These are phyloP conservation scores for Tetradesmus obliquus DNA, from an alignment of 139 green algal genomes.

Conservation along the genomic window DNA sequence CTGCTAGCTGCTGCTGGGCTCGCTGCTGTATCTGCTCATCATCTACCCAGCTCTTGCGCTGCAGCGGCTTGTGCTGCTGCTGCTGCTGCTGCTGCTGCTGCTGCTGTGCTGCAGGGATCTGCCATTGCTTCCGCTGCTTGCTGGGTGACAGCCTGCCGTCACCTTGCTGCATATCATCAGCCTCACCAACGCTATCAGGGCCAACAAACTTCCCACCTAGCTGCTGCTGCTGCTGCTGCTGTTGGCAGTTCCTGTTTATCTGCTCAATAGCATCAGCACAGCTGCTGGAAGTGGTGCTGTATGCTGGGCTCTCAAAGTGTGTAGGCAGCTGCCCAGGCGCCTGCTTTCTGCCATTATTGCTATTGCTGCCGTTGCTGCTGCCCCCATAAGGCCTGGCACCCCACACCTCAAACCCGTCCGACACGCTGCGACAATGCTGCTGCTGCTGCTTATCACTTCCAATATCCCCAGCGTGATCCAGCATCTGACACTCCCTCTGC, in stretches of 20 bases:
- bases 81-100: slow-evolving; percentile 22
- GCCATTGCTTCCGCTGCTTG: slow-evolving; percentile 37
- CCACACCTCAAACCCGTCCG: slow-evolving; percentile 12
- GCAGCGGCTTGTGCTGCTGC: background rate
- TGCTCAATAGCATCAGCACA: background rate
- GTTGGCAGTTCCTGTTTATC: background rate
- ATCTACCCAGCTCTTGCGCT: background rate
- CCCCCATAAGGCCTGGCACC: background rate
- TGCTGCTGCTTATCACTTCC: no score
- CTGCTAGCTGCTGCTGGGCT: slow-evolving; percentile 19
- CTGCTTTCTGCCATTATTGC: background rate
- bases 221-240: slow-evolving; percentile 8
- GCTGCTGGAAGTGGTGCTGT: background rate
- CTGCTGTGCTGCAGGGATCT: slow-evolving; percentile 21
- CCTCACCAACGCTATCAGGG: background rate
- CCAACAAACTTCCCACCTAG: background rate
- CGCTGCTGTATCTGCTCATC: slow-evolving; percentile 7
- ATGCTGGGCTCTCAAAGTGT: background rate
- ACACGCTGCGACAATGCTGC: slow-evolving; percentile 15
- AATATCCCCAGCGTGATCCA: background rate
- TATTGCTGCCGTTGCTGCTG: slow-evolving; percentile 1
- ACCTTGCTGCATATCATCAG: background rate
- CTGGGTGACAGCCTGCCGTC: background rate
- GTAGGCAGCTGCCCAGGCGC: background rate
- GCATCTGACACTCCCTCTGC: background rate